Evolutionary conservation across 192 early-diverging fungal species (phyloP).

Genomic region (Cladochytrium replicatum): DNA sequence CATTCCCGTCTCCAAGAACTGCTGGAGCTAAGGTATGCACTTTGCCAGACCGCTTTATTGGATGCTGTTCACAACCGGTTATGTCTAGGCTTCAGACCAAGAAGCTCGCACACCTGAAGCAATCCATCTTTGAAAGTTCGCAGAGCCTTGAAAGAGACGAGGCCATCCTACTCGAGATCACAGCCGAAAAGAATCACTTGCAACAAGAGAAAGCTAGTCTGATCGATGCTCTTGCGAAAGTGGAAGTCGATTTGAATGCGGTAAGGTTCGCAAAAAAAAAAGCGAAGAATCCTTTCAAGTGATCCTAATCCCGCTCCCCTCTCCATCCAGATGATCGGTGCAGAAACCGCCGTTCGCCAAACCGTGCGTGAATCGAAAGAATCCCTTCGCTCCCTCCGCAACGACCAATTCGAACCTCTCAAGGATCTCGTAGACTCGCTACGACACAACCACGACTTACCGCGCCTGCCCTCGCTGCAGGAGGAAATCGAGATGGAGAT

Average conservation of each 20-base stretch:
- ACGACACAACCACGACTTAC: not conserved
- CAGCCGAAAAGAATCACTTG: not conserved
- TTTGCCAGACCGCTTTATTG: no score
- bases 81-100: no score
- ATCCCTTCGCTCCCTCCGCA: not conserved
- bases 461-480: not conserved
- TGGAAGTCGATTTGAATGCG: not conserved
- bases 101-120: no score
- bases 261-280: not conserved
- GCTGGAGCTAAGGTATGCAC: no score
- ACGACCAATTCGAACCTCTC: not conserved
- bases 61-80: no score
- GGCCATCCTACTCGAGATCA: not conserved
- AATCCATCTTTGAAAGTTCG: not conserved
- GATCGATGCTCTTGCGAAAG: not conserved
- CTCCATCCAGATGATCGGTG: not conserved
- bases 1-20: no score
- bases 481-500: not conserved
- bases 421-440: not conserved
- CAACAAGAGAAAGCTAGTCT: not conserved
- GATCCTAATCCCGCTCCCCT: not conserved
- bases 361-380: not conserved
- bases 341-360: not conserved
- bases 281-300: no score
- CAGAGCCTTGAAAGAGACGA: not conserved